A percentile compares a stretch with the other conserved stretches of the same genome.
Evolutionary conservation across 129 eudicot species (phyloP).

Genomic region (Rutidosis leptorrhynchoides): DNA sequence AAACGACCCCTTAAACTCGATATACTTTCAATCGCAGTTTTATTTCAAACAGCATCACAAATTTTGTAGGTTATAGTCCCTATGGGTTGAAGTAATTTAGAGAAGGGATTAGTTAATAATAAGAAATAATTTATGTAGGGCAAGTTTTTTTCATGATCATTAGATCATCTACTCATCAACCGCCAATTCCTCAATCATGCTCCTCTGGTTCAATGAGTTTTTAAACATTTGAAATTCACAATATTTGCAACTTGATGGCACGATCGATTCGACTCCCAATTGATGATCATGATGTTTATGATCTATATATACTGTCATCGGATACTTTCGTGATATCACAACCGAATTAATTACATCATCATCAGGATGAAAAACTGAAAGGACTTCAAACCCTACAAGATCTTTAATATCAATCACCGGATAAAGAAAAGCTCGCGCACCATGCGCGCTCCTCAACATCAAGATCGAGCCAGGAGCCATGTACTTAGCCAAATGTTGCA

Average conservation of each 20-base stretch:
- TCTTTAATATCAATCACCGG: slow-evolving; percentile 77
- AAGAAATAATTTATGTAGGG: no score
- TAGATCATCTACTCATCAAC: slow-evolving; percentile 49
- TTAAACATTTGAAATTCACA: slow-evolving; percentile 51
- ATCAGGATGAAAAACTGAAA: slow-evolving; percentile 76
- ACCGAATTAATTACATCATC: slow-evolving; percentile 92
- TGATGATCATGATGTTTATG: slow-evolving; percentile 34
- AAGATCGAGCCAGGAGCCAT: slow-evolving; percentile 71
- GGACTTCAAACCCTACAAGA: slow-evolving; percentile 74
- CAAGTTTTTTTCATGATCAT: slow-evolving; percentile 13
- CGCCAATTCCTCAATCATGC: slow-evolving; percentile 60
- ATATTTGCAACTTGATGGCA: slow-evolving; percentile 58
- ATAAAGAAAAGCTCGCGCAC: slow-evolving; percentile 81
- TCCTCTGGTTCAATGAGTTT: slow-evolving; percentile 47
- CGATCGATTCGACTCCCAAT: slow-evolving; percentile 31
- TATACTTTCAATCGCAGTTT: no score
- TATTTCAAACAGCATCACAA: slow-evolving; percentile 7
- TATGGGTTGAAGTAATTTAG: no score
- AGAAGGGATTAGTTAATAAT: no score
- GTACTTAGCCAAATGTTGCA: slow-evolving; percentile 58
- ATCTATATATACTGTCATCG: slow-evolving; percentile 12
- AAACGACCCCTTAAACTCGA: no score
- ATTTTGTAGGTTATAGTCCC: not conserved
- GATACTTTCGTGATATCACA: slow-evolving; percentile 53
- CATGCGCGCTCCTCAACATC: slow-evolving; percentile 94